Evolutionary conservation across 495 filamentous ascomycete species (phyloP), one percentile per base, ranked within the genome.

Genomic region (Elasticomyces elasticus): DNA sequence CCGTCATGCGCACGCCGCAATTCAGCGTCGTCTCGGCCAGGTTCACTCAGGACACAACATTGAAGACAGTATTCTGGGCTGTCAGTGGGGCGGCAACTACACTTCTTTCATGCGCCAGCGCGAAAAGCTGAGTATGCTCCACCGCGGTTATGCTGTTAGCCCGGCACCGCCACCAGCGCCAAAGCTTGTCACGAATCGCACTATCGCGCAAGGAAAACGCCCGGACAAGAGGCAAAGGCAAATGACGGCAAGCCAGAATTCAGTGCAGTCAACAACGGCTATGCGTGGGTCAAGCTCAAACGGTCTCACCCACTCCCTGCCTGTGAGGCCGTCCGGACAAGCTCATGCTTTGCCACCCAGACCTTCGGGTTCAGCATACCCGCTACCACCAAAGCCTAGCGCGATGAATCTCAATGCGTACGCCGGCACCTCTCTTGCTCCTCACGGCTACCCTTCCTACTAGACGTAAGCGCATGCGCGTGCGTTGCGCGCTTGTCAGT

Each of bases 1-100:
- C 66, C 64, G 74, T 0, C 55, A 80, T 0, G 86, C 89, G 0
- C 78, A 81, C 57, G 47, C 68, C 1, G 64, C 57, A 1, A 72
- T 95, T 13, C 67, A 75, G 27, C 49, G 68, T 1, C 78, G 78
- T 2, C 83, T 95, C 80, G 76, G 66, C 24, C 69, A 72, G 43
- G 62, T 87, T 59, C 76, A 83, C 66, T 68, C 78, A 63, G 31
- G 43, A 0, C 11, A 35, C 24, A 33, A 51, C 4, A 41, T 42
- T 23, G 48, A 54, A 2, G 40, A 37, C 25, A 70, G 67, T 42
- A 64, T 69, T 20, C 61, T 71, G 3, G 65, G 60, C 24, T 51
- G 49, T 19, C 54, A 70, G 17, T 43, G 67, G 37, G 69, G 58
- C 20, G 69, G 69, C 24, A 65, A 71, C 50, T 71, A 71, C 54